Conservation (phyloP, 352 stramenopile species). For the Aphanomyces invadans region DNA sequence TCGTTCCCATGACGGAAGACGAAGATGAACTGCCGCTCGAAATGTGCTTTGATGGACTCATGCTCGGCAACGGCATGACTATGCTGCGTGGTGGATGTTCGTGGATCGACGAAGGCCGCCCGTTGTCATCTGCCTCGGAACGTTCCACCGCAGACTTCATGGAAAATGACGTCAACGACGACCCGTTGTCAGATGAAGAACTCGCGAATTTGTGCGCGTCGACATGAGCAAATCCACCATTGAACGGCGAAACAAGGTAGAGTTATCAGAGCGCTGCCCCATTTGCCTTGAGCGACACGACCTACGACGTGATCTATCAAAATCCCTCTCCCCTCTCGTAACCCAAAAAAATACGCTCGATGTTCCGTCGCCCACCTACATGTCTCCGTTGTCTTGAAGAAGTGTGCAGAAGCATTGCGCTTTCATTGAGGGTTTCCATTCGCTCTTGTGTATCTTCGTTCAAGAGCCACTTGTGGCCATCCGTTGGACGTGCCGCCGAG, state of each 20-base stretch:
- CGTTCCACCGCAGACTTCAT: not conserved
- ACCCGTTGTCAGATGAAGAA: constrained; percentile 8
- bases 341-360: not conserved
- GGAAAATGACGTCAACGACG: constrained; percentile 4
- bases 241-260: not conserved
- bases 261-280: not conserved
- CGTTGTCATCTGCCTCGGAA: not conserved
- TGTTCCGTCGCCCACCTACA: not conserved
- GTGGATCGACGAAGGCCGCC: not conserved
- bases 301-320: not conserved
- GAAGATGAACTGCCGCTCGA: constrained; percentile 2
- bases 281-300: not conserved
- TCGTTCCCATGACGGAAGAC: not conserved
- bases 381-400: not conserved
- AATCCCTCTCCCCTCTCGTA: not conserved
- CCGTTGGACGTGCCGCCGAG: no score
- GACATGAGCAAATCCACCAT: not conserved
- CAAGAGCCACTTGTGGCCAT: no score
- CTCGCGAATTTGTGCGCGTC: not conserved
- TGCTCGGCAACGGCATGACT: not conserved
- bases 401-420: no score
- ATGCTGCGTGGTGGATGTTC: not conserved
- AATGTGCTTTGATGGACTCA: constrained; percentile 2
- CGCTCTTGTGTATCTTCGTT: not conserved
- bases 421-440: not conserved